phyloP scores from a whole-genome alignment of 768 basidiomycete species.

The Kwoniella bestiolae region DNA sequence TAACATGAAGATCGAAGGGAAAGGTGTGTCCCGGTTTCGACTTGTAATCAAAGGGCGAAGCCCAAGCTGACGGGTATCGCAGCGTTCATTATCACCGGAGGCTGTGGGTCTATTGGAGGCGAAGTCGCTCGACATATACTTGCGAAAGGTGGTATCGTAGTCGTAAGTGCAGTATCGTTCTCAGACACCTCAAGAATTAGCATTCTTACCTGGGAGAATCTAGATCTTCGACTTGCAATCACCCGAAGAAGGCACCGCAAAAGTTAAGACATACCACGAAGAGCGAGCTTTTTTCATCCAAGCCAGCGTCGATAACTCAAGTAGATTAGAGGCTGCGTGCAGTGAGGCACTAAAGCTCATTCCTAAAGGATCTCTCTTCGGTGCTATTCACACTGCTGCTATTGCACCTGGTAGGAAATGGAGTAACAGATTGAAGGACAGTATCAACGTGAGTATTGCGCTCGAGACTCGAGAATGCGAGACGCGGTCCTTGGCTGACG shows the following conservation, averaged over 20 bases:
- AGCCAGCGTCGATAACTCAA: slow-evolving; percentile 39
- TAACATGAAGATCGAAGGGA: too few relatives aligned
- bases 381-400: slow-evolving; percentile 36
- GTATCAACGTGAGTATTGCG: slow-evolving; percentile 24
- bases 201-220: too few relatives aligned
- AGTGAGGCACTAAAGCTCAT: slow-evolving; percentile 18
- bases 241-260: slow-evolving; percentile 31
- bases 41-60: too few relatives aligned
- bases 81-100: slow-evolving; percentile 44
- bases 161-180: background rate
- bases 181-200: too few relatives aligned
- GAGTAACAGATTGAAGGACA: slow-evolving; percentile 30
- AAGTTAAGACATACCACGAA: slow-evolving; percentile 21
- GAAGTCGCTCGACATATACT: slow-evolving; percentile 28
- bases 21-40: too few relatives aligned
- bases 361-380: slow-evolving; percentile 28
- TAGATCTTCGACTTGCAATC: slow-evolving; percentile 40
- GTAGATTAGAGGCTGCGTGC: slow-evolving; percentile 30
- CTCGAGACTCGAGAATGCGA: slow-evolving; percentile 14
- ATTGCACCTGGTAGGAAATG: slow-evolving; percentile 28
- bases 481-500: background rate
- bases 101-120: slow-evolving; percentile 45
- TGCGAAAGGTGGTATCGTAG: slow-evolving; percentile 24
- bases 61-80: background rate
- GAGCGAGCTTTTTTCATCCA: slow-evolving; percentile 39